Base-by-base conservation (phyloP, 1,139 yeast species). In the Geotrichum carabidarum region DNA sequence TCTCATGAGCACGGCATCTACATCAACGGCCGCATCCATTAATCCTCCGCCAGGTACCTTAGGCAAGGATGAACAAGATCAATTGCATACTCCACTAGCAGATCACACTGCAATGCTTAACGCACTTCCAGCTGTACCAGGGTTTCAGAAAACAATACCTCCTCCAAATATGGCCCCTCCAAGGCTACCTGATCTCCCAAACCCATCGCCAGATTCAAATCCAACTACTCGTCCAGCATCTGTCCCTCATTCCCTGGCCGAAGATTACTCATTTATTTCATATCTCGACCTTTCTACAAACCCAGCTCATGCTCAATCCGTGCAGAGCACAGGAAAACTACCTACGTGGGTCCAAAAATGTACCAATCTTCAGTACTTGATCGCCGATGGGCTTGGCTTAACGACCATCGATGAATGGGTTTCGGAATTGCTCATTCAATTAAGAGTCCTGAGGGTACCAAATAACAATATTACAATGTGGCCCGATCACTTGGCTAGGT, bases 371-470 rank as follows among this genome's bases (percentile, higher is more conserved):
- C 60, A 65, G 53, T 63, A 60, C 43, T 59, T 68, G 14, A 58
- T 63, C 17, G 69, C 68, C 38, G 57, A 59, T 44, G 54, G 60
- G 44, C 53, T 65, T 40, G 68, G 65, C 1, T 43, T 68, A 11
- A 57, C 64, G 1, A 62, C 59, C 8, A 56, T 68, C 1, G 71
- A 67, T 44, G 68, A 64, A 9, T 68, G 71, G 71, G 63, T 68
- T 4, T 61, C 67, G 1, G 54, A 59, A 32, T 52, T 51, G 44
- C 57, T 68, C 47, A 51, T 52, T 15, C 57, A 64, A 35, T 62
- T 68, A 17, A 50, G 57, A 38, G 65, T 62, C 6, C 30, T 67
- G 14, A 56, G 65, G n/a, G 59, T 68, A 4, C 58, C 63, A 18
- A 62, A 62, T 38, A 68, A 68, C 48, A 52, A 60, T 27, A 66